phyloP scores from a whole-genome alignment of 148 eudicot species.

The Gaultheria prostrata region DNA sequence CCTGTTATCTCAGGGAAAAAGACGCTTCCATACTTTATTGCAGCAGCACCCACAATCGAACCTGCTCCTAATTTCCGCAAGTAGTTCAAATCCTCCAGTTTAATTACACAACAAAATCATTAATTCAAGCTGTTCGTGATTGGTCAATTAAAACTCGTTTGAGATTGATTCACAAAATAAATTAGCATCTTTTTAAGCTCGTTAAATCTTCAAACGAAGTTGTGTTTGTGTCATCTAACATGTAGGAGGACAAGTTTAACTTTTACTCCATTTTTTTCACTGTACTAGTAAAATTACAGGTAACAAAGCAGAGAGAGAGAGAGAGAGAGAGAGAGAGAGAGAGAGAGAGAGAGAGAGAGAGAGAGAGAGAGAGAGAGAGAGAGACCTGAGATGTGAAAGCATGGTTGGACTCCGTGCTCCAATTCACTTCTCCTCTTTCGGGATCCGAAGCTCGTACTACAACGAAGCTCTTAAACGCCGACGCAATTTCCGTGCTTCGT shows the following conservation, averaged over 20 bases:
- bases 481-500: neutral
- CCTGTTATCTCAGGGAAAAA: constrained; percentile 49
- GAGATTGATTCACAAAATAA: neutral
- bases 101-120: neutral
- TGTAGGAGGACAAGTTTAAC: too few relatives aligned
- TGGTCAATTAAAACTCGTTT: neutral
- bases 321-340: neutral
- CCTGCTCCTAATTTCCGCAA: constrained; percentile 47
- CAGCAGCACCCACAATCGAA: constrained; percentile 49
- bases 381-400: constrained; percentile 17
- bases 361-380: neutral
- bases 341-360: neutral
- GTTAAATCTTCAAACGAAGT: too few relatives aligned
- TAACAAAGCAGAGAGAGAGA: too few relatives aligned
- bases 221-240: too few relatives aligned
- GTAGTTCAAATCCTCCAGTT: constrained; percentile 48
- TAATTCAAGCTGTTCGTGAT: neutral
- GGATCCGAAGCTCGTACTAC: constrained; percentile 17
- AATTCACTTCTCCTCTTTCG: neutral
- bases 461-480: neutral
- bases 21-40: constrained; percentile 56
- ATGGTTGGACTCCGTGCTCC: neutral
- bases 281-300: too few relatives aligned
- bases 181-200: too few relatives aligned
- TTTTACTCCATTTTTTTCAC: too few relatives aligned